A percentile compares a stretch with the other conserved stretches of the same genome.
phyloP scores from a whole-genome alignment of 176 grass and related monocot species.

The Echinochloa phyllopogon region DNA sequence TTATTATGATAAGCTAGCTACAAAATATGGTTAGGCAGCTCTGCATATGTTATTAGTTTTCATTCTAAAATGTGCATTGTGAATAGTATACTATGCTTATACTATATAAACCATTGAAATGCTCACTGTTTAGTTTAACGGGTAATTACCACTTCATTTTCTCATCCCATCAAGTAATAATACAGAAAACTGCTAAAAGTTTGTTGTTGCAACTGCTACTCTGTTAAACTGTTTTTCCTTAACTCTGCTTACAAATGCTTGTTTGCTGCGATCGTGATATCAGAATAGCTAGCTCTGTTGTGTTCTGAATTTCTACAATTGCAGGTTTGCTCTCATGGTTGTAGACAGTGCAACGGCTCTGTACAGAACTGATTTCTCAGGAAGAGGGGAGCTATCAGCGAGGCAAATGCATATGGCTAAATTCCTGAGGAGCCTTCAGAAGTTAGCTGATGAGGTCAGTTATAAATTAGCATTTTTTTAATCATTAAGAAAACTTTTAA shows the following conservation, averaged over 20 bases:
- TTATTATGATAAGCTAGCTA: neutral
- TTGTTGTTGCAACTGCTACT: neutral
- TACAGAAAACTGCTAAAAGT: neutral
- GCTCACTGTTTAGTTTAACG: neutral
- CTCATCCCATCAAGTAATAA: neutral
- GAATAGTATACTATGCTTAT: neutral
- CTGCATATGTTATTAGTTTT: neutral
- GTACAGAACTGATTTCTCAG: constrained; percentile 96
- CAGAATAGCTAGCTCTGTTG: neutral
- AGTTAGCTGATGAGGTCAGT: constrained; percentile 84
- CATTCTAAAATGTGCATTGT: neutral
- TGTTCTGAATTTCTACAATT: constrained; percentile 5
- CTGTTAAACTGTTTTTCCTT: neutral
- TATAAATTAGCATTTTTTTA: constrained; percentile 1
- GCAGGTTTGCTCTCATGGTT: constrained; percentile 96
- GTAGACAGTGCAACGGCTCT: constrained; percentile 96
- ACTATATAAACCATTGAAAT: neutral
- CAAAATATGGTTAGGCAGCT: neutral
- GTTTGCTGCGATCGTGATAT: constrained; percentile 4
- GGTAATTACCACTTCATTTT: neutral
- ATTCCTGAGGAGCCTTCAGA: constrained; percentile 93
- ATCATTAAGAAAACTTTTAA: neutral
- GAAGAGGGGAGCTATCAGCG: constrained; percentile 90
- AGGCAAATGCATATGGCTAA: constrained; percentile 98
- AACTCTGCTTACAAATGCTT: constrained; percentile 12